phyloP scores from a whole-genome alignment of 441 rosid genomes.

The Croton laevigatus region DNA sequence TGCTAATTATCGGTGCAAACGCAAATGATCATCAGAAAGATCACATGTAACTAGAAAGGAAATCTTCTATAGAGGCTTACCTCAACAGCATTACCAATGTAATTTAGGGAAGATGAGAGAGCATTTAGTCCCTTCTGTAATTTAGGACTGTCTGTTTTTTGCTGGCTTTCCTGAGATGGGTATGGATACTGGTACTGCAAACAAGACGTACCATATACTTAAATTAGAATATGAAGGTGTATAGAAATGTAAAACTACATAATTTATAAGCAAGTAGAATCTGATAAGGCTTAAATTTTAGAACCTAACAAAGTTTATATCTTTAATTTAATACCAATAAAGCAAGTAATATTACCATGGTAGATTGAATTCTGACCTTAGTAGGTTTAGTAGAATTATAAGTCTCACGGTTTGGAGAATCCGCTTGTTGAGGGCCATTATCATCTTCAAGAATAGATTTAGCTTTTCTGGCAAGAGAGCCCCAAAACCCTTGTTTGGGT shows the following conservation, averaged over 20 bases:
- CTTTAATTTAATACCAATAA: not conserved
- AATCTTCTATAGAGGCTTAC: constrained; percentile 27
- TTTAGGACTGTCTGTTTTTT: constrained; percentile 59
- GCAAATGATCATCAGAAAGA: not conserved
- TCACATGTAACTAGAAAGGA: not conserved
- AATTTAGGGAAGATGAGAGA: constrained; percentile 76
- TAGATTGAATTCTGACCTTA: constrained; percentile 34
- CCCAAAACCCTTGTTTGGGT: constrained; percentile 89
- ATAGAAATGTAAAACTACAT: not conserved
- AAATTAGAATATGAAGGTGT: not conserved
- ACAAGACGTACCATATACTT: constrained; percentile 9
- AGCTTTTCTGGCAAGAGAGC: constrained; percentile 85
- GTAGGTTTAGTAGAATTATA: constrained; percentile 26
- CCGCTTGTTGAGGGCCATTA: constrained; percentile 24
- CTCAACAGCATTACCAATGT: constrained; percentile 80
- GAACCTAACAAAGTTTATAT: not conserved
- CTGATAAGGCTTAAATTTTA: not conserved
- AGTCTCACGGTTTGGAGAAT: constrained; percentile 24
- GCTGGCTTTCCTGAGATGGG: constrained; percentile 28
- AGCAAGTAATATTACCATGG: not conserved
- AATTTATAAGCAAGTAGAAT: not conserved
- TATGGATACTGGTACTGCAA: constrained; percentile 36
- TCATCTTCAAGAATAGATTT: constrained; percentile 89
- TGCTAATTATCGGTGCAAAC: not conserved
- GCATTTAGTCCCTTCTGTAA: constrained; percentile 65